These are phyloP conservation scores for Diaporthe aspalathi DNA, from an alignment of 2,329 filamentous ascomycete species.

Conservation along the genomic window DNA sequence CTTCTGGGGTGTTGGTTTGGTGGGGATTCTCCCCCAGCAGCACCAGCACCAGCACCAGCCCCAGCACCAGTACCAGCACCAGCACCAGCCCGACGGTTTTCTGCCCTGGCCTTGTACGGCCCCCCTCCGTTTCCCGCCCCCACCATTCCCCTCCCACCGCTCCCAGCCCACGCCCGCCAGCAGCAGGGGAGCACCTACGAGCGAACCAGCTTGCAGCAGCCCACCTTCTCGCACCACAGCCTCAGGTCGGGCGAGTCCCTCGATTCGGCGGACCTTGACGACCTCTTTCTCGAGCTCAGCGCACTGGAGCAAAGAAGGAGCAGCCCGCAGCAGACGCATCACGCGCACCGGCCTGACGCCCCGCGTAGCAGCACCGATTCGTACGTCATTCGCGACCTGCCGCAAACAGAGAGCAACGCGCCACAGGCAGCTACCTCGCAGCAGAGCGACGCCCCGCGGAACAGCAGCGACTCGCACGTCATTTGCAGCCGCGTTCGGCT, in stretches of 20 bases:
- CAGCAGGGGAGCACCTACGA: not conserved
- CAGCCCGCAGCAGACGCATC: too few relatives aligned
- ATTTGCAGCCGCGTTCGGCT: not conserved
- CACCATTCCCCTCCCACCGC: not conserved
- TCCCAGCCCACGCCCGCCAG: not conserved
- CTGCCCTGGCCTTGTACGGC: not conserved
- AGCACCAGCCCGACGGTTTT: not conserved
- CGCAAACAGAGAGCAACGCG: not conserved
- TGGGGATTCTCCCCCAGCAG: not conserved
- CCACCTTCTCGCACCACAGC: not conserved
- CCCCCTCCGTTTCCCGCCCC: conserved; percentile 4
- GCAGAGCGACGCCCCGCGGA: not conserved
- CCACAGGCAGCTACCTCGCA: not conserved
- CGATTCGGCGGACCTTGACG: not conserved
- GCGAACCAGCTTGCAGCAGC: not conserved
- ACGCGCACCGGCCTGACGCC: not conserved
- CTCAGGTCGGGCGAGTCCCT: not conserved
- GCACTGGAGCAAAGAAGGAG: not conserved
- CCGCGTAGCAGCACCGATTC: not conserved
- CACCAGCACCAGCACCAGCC: not conserved
- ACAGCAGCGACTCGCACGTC: not conserved
- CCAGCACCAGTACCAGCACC: not conserved
- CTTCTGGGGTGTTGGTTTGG: not conserved
- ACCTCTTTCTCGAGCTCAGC: not conserved
- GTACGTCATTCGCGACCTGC: not conserved